Percentiles rank a stretch among this genome's conserved stretches.
Evolutionary conservation across 768 basidiomycete genomes (phyloP).

Genomic region (Russula sp.): DNA sequence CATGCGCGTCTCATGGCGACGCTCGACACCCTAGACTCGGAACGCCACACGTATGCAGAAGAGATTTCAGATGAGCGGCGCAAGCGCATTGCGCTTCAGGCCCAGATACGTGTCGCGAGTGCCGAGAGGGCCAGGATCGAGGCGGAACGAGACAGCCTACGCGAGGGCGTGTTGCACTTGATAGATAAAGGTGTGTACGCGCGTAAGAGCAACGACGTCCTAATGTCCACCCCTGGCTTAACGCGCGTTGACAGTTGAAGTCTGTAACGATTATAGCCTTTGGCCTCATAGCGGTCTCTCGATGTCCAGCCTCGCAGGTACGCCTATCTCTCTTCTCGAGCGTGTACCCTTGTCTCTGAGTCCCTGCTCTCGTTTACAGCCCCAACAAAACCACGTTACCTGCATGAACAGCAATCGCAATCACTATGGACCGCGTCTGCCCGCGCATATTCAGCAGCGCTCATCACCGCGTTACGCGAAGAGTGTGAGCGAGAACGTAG

Average conservation of each 20-base stretch:
- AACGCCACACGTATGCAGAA: constrained; percentile 40
- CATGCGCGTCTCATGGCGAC: constrained; percentile 50
- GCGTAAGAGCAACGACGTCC: not conserved
- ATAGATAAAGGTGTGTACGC: constrained; percentile 56
- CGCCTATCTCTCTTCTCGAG: not conserved
- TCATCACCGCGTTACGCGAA: constrained; percentile 44
- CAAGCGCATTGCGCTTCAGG: constrained; percentile 39
- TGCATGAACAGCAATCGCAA: constrained; percentile 22
- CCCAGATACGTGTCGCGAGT: constrained; percentile 36
- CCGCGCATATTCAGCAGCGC: constrained; percentile 44
- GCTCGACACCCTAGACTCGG: constrained; percentile 49
- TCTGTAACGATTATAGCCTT: constrained; percentile 29
- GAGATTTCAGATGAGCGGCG: constrained; percentile 42
- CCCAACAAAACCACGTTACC: constrained; percentile 17
- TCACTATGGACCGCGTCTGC: constrained; percentile 32
- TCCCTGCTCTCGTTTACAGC: not conserved
- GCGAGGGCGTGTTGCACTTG: constrained; percentile 50
- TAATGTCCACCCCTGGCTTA: not conserved
- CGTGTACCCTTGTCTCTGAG: not conserved
- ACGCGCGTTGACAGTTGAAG: constrained; percentile 24
- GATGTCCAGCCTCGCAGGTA: constrained; percentile 14
- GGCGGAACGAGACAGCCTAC: constrained; percentile 51
- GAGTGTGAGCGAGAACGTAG: constrained; percentile 47
- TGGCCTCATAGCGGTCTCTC: constrained; percentile 29
- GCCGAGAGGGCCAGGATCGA: constrained; percentile 39